These are phyloP conservation scores for Fusarium sp. DNA, from an alignment of 2,329 filamentous ascomycete genomes.

Conservation along the genomic window DNA sequence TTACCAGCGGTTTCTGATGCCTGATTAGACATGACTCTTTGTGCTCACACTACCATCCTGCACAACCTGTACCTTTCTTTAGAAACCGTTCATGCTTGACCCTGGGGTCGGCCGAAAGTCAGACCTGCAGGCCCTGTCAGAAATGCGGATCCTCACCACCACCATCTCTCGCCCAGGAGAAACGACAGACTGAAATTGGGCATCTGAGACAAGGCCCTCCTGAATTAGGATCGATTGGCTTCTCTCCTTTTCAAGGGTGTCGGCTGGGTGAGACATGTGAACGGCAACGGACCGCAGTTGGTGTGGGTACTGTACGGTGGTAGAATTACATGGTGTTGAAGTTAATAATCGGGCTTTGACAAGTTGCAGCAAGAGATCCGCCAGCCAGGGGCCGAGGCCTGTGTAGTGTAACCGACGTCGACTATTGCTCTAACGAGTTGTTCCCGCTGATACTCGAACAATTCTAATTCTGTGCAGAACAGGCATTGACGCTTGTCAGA, in stretches of 20 bases:
- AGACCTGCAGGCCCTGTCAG: slow-evolving; percentile 17
- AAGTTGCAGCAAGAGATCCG: background rate
- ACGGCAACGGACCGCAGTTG: slow-evolving; percentile 29
- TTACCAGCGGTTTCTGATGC: slow-evolving; percentile 23
- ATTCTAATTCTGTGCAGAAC: background rate
- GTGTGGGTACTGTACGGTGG: slow-evolving; percentile 27
- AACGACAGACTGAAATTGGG: slow-evolving; percentile 13
- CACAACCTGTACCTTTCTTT: slow-evolving; percentile 9
- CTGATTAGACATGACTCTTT: slow-evolving; percentile 36
- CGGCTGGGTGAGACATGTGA: slow-evolving; percentile 37
- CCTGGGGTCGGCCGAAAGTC: slow-evolving; percentile 12
- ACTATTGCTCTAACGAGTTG: background rate
- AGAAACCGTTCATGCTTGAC: slow-evolving; percentile 13
- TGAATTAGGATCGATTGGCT: slow-evolving; percentile 27
- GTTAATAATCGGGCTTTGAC: slow-evolving; percentile 8
- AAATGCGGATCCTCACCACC: slow-evolving; percentile 11
- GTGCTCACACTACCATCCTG: background rate
- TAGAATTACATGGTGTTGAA: slow-evolving; percentile 10
- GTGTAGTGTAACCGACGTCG: background rate
- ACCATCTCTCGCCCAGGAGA: background rate
- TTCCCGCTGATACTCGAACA: background rate
- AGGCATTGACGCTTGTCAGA: background rate
- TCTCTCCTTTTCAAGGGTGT: slow-evolving; percentile 21
- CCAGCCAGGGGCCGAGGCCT: background rate
- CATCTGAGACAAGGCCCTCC: slow-evolving; percentile 37